Evolutionary conservation across 257 asterid species (phyloP).

Genomic region (Solanum infundibuliforme): DNA sequence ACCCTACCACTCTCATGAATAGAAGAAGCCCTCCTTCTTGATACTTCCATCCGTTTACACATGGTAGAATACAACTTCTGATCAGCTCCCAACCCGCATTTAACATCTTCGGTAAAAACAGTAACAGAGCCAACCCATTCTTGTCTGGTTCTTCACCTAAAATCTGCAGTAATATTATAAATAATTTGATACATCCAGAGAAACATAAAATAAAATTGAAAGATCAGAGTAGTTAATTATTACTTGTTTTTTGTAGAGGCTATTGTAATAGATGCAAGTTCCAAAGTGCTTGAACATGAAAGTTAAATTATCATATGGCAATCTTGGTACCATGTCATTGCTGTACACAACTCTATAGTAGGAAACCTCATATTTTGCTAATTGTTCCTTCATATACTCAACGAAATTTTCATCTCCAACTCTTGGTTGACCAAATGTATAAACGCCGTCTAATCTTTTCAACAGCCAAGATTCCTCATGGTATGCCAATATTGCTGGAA

Average conservation of each 20-base stretch:
- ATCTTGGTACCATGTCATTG: constrained; percentile 44
- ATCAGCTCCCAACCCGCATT: constrained; percentile 51
- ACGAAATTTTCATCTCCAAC: constrained; percentile 48
- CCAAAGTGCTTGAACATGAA: constrained; percentile 64
- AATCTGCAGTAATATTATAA: not conserved
- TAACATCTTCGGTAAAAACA: constrained; percentile 10
- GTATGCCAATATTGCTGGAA: constrained; percentile 36
- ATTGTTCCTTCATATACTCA: constrained; percentile 22
- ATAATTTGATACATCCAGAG: not conserved
- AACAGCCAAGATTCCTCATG: constrained; percentile 26
- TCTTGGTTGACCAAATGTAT: constrained; percentile 68
- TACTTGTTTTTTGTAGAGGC: constrained; percentile 42
- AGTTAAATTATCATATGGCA: constrained; percentile 32
- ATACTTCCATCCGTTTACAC: constrained; percentile 30
- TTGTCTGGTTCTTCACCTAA: constrained; percentile 27
- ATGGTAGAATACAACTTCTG: constrained; percentile 42
- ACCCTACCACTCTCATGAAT: constrained; percentile 21
- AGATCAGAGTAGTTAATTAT: not conserved
- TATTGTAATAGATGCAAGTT: constrained; percentile 29
- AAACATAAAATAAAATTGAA: not conserved
- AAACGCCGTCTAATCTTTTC: constrained; percentile 30
- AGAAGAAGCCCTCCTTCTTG: constrained; percentile 27
- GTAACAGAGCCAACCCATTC: constrained; percentile 16
- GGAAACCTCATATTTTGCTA: constrained; percentile 8
- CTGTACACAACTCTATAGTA: constrained; percentile 51